Conservation (phyloP, 108 stramenopile species). For the Nitzschia inconspicua region DNA sequence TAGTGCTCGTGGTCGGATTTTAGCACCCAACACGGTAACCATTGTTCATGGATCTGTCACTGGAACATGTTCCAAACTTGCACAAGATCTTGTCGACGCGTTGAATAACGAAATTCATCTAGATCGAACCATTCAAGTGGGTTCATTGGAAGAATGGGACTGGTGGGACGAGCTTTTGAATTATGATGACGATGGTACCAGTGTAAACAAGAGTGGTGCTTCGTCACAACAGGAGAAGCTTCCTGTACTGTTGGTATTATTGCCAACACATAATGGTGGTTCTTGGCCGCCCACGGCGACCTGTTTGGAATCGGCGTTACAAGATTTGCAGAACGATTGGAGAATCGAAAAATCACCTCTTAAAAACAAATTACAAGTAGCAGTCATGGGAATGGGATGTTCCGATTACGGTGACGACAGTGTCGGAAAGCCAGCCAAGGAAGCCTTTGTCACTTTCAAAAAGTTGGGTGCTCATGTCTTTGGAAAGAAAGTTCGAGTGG, state of each 20-base stretch:
- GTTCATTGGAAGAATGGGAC: constrained; percentile 58
- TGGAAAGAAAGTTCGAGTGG: constrained; percentile 40
- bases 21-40: constrained; percentile 51
- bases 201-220: not conserved
- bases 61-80: constrained; percentile 64
- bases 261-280: constrained; percentile 80
- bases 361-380: constrained; percentile 44
- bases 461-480: constrained; percentile 63
- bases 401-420: constrained; percentile 78
- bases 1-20: constrained; percentile 28
- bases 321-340: constrained; percentile 80
- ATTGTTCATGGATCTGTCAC: constrained; percentile 81
- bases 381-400: constrained; percentile 79
- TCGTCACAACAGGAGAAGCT: not conserved
- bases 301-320: constrained; percentile 40
- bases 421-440: constrained; percentile 76
- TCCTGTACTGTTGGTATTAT: constrained; percentile 53
- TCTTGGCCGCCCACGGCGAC: constrained; percentile 55
- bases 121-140: constrained; percentile 38
- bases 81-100: constrained; percentile 27
- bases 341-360: constrained; percentile 74
- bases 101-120: constrained; percentile 14
- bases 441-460: constrained; percentile 49
- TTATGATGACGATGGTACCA: constrained; percentile 43
- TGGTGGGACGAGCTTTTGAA: constrained; percentile 93